A percentile compares a stretch with the other conserved stretches of the same genome.
These are phyloP conservation scores for Nitzschia palea DNA, from an alignment of 108 stramenopile genomes.

Conservation along the genomic window DNA sequence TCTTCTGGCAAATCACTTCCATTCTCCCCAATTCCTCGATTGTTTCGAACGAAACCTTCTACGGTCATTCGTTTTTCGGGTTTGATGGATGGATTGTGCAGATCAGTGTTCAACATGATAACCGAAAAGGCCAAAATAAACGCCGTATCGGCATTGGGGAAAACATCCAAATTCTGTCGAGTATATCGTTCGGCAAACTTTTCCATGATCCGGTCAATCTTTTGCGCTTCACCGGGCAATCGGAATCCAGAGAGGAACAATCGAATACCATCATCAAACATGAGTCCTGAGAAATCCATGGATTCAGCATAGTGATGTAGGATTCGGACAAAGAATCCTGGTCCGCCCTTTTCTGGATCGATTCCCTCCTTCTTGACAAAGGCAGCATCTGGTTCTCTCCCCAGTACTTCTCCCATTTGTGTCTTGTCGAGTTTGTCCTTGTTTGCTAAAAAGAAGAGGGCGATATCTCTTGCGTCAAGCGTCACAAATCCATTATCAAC, in stretches of 20 bases:
- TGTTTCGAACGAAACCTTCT: conserved; percentile 91
- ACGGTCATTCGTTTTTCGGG: conserved; percentile 93
- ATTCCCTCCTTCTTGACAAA: conserved; percentile 71
- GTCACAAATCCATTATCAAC: conserved; percentile 83
- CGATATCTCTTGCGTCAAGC: conserved; percentile 86
- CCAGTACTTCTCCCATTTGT: conserved; percentile 96
- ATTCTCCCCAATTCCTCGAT: conserved; percentile 93
- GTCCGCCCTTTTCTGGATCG: conserved; percentile 78
- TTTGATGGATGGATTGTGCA: conserved; percentile 98
- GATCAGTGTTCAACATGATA: conserved; percentile 99
- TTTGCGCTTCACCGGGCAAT: conserved; percentile 98
- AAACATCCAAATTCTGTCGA: conserved; percentile 83
- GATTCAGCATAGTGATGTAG: conserved; percentile 91
- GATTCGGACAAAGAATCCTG: conserved; percentile 87
- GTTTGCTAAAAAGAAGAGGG: conserved; percentile 83
- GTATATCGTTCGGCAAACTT: conserved; percentile 98
- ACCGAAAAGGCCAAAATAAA: conserved; percentile 99
- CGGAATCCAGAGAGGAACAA: conserved; percentile 96
- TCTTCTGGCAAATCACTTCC: conserved; percentile 92
- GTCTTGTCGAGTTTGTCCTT: conserved; percentile 98
- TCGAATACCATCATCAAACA: conserved; percentile 97
- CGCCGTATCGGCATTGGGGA: conserved; percentile 97
- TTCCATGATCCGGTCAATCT: conserved; percentile 99
- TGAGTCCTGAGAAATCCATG: conserved; percentile 86
- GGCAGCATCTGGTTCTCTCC: conserved; percentile 91